Evolutionary conservation across 2,329 filamentous ascomycete species (phyloP).

Genomic region (Tolypocladium endophyticum): DNA sequence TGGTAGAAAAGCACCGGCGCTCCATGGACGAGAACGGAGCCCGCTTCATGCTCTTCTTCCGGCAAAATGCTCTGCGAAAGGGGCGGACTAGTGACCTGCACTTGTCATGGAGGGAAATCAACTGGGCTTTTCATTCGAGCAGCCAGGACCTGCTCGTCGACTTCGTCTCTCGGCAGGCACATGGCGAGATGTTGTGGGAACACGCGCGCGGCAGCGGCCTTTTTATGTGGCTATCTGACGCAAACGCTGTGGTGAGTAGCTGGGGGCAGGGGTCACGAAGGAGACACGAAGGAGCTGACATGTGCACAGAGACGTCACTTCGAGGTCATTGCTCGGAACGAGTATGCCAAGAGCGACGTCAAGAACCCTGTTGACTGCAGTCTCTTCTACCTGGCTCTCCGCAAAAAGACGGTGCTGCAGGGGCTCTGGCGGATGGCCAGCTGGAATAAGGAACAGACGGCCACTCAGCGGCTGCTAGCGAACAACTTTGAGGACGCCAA

Average conservation of each 20-base stretch:
- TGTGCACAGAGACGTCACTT: constrained; percentile 50
- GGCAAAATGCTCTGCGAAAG: constrained; percentile 65
- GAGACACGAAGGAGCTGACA: constrained; percentile 4
- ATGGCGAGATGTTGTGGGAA: constrained; percentile 73
- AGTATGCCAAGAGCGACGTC: constrained; percentile 79
- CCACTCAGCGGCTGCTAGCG: constrained; percentile 69
- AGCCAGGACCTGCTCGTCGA: constrained; percentile 86
- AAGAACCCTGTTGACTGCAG: constrained; percentile 88
- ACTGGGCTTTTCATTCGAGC: constrained; percentile 73
- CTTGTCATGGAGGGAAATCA: constrained; percentile 70
- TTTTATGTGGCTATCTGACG: constrained; percentile 89
- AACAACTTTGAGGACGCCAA: constrained; percentile 83
- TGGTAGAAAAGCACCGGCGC: constrained; percentile 75
- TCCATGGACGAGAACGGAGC: constrained; percentile 87
- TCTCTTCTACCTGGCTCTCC: constrained; percentile 81
- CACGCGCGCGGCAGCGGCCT: constrained; percentile 78
- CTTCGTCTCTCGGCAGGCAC: constrained; percentile 69
- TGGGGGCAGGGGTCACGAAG: neutral
- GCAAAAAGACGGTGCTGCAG: constrained; percentile 81
- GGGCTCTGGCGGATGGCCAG: constrained; percentile 91
- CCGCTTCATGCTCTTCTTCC: constrained; percentile 78
- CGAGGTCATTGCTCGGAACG: constrained; percentile 81
- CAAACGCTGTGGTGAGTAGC: constrained; percentile 57
- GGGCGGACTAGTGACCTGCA: constrained; percentile 52
- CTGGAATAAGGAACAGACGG: constrained; percentile 76